Conservation (phyloP, 2,329 filamentous ascomycete genomes). For the Colletotrichum nymphaeae region DNA sequence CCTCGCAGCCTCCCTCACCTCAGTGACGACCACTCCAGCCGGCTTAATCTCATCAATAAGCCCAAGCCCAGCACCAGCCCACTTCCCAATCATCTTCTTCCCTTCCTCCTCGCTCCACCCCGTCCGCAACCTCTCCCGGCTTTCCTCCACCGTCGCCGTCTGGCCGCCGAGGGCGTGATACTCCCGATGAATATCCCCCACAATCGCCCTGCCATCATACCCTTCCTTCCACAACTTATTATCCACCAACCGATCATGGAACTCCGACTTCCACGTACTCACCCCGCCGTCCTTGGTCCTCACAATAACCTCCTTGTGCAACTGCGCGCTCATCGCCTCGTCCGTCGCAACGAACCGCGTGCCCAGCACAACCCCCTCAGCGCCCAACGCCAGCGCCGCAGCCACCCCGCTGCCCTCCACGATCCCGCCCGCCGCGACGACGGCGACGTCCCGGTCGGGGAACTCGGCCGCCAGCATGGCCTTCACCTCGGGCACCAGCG, state of each 20-base stretch:
- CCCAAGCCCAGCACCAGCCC: slow-evolving; percentile 58
- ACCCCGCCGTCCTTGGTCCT: slow-evolving; percentile 55
- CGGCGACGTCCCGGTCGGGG: slow-evolving; percentile 44
- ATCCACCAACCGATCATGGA: slow-evolving; percentile 55
- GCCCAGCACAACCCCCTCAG: slow-evolving; percentile 57
- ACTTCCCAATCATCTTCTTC: slow-evolving; percentile 47
- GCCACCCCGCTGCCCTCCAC: slow-evolving; percentile 65
- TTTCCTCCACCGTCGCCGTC: slow-evolving; percentile 48
- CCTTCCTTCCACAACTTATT: slow-evolving; percentile 52
- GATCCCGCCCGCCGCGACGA: slow-evolving; percentile 72
- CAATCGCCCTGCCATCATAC: slow-evolving; percentile 58
- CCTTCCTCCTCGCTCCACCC: slow-evolving; percentile 49
- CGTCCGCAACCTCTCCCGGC: slow-evolving; percentile 50
- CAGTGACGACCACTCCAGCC: slow-evolving; percentile 56
- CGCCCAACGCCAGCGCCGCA: slow-evolving; percentile 63
- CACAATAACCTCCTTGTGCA: slow-evolving; percentile 53
- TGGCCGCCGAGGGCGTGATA: slow-evolving; percentile 41
- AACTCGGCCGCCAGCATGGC: slow-evolving; percentile 56
- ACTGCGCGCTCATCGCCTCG: slow-evolving; percentile 55
- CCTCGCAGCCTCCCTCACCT: slow-evolving; percentile 51
- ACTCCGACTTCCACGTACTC: slow-evolving; percentile 59
- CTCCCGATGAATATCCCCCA: slow-evolving; percentile 52
- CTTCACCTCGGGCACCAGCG: slow-evolving; percentile 67
- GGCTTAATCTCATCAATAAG: slow-evolving; percentile 54
- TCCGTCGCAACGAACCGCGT: slow-evolving; percentile 58